Evolutionary conservation across 2,329 filamentous ascomycete species (phyloP).

Genomic region (Didymellaceae sp.): DNA sequence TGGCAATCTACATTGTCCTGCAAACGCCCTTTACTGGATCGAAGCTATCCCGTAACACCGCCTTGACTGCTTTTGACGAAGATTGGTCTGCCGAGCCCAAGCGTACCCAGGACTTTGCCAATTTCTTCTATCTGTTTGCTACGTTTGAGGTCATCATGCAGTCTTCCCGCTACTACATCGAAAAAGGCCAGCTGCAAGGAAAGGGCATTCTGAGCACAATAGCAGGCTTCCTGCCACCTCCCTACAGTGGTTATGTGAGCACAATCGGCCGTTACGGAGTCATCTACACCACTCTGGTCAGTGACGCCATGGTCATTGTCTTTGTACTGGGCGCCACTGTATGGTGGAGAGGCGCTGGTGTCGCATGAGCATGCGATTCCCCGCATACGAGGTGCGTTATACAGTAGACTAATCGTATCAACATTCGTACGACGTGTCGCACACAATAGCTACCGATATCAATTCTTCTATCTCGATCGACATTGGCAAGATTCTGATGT

Average conservation of each 20-base stretch:
- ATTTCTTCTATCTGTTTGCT: constrained; percentile 82
- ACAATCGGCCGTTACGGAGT: constrained; percentile 69
- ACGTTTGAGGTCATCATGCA: constrained; percentile 77
- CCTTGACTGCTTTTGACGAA: constrained; percentile 53
- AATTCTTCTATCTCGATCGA: too few species aligned
- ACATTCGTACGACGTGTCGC: too few species aligned
- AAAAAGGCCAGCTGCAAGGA: constrained; percentile 64
- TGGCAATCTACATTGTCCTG: constrained; percentile 74
- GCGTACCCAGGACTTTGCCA: constrained; percentile 53
- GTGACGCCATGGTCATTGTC: constrained; percentile 76
- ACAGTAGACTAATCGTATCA: constrained; percentile 18
- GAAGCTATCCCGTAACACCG: constrained; percentile 61
- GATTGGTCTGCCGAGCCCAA: constrained; percentile 42
- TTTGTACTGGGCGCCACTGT: constrained; percentile 72
- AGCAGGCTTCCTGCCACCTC: constrained; percentile 69
- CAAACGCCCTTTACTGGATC: constrained; percentile 73
- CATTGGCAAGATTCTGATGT: too few species aligned
- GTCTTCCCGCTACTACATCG: constrained; percentile 72
- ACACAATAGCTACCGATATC: too few species aligned
- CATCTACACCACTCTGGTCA: constrained; percentile 74
- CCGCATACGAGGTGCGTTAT: neutral
- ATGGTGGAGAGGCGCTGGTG: constrained; percentile 55
- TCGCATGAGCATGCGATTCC: constrained; percentile 26
- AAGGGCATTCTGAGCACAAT: constrained; percentile 69
- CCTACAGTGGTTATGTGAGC: constrained; percentile 66